Evolutionary conservation across 192 early-diverging fungal species (phyloP).

Genomic region (Coemansia sp.): DNA sequence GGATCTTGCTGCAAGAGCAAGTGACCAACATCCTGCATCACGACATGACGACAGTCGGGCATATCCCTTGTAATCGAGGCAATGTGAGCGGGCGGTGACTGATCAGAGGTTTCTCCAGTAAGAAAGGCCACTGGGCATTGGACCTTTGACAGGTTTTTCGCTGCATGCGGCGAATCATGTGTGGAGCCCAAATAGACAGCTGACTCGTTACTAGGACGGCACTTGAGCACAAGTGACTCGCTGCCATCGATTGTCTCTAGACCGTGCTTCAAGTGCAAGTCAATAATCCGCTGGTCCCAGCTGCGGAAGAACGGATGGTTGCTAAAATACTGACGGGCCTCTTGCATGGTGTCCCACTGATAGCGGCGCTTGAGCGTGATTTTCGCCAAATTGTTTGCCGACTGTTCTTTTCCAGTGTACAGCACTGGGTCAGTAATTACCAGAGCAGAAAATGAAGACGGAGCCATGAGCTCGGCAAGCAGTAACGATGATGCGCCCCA

Average conservation of each 20-base stretch:
- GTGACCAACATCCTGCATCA: constrained; percentile 35
- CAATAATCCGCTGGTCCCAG: constrained; percentile 40
- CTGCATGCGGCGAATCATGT: constrained; percentile 15
- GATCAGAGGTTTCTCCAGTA: constrained; percentile 31
- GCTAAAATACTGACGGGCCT: constrained; percentile 34
- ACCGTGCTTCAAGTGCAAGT: constrained; percentile 32
- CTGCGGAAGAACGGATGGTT: constrained; percentile 27
- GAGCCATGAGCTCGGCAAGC: constrained; percentile 31
- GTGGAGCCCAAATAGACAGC: constrained; percentile 24
- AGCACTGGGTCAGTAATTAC: constrained; percentile 42
- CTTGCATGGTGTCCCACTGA: constrained; percentile 15
- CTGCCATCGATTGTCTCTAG: background rate
- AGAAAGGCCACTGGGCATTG: constrained; percentile 36
- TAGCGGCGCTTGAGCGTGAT: constrained; percentile 22
- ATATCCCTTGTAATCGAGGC: constrained; percentile 12
- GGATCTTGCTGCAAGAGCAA: constrained; percentile 36
- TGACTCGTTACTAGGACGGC: constrained; percentile 37
- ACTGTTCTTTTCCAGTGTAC: background rate
- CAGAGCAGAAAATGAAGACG: constrained; percentile 28
- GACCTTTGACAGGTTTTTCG: constrained; percentile 19
- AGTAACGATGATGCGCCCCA: constrained; percentile 50
- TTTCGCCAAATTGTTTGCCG: background rate
- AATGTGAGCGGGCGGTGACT: constrained; percentile 17
- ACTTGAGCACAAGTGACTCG: constrained; percentile 32
- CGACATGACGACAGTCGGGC: constrained; percentile 16